Percentiles rank a stretch among this genome's conserved stretches.
These are phyloP conservation scores for Tanacetum coccineum DNA, from an alignment of 129 eudicot genomes.

Conservation along the genomic window DNA sequence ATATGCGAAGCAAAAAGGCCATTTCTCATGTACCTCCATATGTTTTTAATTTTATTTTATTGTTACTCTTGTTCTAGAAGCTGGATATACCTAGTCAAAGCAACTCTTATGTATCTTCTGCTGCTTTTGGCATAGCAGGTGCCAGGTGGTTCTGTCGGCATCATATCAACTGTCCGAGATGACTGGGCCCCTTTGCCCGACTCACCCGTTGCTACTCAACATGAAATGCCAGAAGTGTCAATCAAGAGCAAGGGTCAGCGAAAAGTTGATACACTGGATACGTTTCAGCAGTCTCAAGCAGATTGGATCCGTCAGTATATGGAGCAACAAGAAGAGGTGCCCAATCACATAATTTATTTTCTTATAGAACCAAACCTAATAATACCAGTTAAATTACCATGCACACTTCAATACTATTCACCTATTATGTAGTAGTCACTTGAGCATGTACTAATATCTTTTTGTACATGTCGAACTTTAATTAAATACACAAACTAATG, in stretches of 20 bases:
- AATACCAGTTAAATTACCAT: neutral
- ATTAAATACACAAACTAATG: too few species aligned
- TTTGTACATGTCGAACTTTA: too few species aligned
- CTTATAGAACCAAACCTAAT: conserved; percentile 9
- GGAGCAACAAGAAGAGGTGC: conserved; percentile 95
- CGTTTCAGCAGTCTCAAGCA: conserved; percentile 75
- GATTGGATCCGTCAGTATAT: conserved; percentile 96
- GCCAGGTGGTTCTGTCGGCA: conserved; percentile 81
- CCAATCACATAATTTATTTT: neutral
- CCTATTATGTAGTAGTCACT: too few species aligned
- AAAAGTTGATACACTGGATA: conserved; percentile 59
- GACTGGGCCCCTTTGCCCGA: conserved; percentile 73
- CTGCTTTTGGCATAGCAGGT: conserved; percentile 32
- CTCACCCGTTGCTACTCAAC: conserved; percentile 40
- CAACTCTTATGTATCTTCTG: conserved; percentile 13
- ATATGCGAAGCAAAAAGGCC: conserved; percentile 30
- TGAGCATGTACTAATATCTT: too few species aligned
- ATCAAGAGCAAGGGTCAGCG: conserved; percentile 40
- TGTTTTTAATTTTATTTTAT: neutral
- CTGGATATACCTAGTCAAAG: conserved; percentile 18
- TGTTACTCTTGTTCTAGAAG: conserved; percentile 12
- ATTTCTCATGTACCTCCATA: conserved; percentile 10
- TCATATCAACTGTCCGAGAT: conserved; percentile 77
- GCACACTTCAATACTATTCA: too few species aligned
- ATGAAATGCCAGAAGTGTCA: conserved; percentile 38